Evolutionary conservation across 352 stramenopile species (phyloP).

Genomic region (Globisporangium sylvaticum): DNA sequence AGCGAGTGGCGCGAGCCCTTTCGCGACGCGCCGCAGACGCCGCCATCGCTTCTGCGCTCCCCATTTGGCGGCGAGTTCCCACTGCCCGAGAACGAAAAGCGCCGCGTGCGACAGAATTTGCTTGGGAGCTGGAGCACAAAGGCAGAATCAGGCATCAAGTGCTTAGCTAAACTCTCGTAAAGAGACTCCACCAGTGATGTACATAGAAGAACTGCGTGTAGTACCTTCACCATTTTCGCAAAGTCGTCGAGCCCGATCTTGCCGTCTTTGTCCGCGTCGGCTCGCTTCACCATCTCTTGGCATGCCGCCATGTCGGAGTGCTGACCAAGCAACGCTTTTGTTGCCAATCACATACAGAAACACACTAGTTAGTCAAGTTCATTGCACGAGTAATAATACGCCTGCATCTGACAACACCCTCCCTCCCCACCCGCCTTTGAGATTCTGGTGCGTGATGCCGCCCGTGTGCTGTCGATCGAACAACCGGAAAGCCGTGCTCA

Average conservation of each 20-base stretch:
- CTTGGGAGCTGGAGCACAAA: conserved; percentile 11
- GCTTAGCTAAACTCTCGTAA: neutral
- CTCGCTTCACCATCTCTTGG: conserved; percentile 63
- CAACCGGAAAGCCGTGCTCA: conserved; percentile 52
- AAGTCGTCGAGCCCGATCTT: conserved; percentile 74
- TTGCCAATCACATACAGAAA: neutral
- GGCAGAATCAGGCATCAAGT: neutral
- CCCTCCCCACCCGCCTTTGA: conserved; percentile 12
- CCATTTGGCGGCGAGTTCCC: neutral
- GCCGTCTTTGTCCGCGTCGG: conserved; percentile 59
- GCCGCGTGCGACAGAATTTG: conserved; percentile 10
- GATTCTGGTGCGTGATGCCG: conserved; percentile 50
- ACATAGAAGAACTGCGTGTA: neutral
- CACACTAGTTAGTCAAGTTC: neutral
- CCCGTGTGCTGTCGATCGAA: conserved; percentile 62
- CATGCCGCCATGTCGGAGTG: conserved; percentile 54
- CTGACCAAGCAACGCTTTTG: conserved; percentile 39
- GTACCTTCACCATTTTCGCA: conserved; percentile 56
- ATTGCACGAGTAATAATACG: neutral
- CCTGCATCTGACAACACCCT: too few relatives aligned
- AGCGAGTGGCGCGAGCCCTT: conserved; percentile 17
- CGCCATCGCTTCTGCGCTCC: conserved; percentile 11
- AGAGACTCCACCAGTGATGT: neutral
- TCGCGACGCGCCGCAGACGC: conserved; percentile 1
- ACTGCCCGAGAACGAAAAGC: neutral